Conservation (phyloP, 108 stramenopile species). For the Ochromonas danica region DNA sequence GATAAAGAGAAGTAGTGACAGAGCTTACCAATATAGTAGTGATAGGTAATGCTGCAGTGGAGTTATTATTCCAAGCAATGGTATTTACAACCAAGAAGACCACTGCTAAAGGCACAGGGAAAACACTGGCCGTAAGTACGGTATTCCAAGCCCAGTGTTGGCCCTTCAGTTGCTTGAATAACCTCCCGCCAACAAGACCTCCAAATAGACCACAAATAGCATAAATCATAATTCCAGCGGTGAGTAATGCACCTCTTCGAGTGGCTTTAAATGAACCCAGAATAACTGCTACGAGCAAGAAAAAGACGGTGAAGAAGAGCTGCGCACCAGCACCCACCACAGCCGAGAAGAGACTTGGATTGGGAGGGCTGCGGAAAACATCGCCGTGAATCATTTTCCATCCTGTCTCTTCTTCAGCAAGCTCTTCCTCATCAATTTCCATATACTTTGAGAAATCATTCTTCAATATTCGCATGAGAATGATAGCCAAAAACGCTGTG, state of each 20-base stretch:
- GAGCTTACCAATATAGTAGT: conserved; percentile 73
- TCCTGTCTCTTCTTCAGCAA: conserved; percentile 93
- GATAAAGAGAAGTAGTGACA: background rate
- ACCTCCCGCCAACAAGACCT: conserved; percentile 73
- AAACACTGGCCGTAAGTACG: conserved; percentile 72
- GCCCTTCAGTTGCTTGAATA: conserved; percentile 88
- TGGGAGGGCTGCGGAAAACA: conserved; percentile 88
- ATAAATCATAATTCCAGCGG: conserved; percentile 83
- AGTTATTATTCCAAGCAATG: conserved; percentile 78
- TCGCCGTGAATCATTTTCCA: conserved; percentile 98
- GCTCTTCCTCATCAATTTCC: conserved; percentile 80
- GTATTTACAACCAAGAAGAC: conserved; percentile 89
- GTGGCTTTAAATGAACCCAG: conserved; percentile 78
- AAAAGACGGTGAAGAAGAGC: conserved; percentile 71
- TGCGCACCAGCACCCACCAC: conserved; percentile 83
- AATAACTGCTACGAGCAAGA: conserved; percentile 78
- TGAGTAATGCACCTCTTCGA: conserved; percentile 84
- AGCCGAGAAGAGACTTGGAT: conserved; percentile 74
- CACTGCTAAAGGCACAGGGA: conserved; percentile 74
- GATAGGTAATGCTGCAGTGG: conserved; percentile 89
- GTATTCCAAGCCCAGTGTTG: conserved; percentile 86
- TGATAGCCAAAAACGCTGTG: conserved; percentile 90
- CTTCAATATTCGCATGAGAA: conserved; percentile 88
- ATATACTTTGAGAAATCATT: conserved; percentile 94
- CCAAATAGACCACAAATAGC: conserved; percentile 79